A percentile compares a stretch with the other conserved stretches of the same genome.
phyloP scores from a whole-genome alignment of 331 rosid species.

The Rosa hybrid region DNA sequence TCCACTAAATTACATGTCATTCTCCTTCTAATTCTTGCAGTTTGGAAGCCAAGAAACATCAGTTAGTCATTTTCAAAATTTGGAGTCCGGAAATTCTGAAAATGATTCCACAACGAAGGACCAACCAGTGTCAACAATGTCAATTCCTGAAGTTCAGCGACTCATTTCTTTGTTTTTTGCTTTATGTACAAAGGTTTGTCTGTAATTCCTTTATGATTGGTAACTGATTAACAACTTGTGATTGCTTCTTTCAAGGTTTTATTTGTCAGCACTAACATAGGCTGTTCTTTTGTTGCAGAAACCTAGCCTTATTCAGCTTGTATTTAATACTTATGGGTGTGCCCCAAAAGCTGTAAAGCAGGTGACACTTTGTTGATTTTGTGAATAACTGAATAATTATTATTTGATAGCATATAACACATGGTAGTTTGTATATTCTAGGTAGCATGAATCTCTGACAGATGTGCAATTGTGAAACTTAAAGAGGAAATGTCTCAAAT shows the following conservation, averaged over 20 bases:
- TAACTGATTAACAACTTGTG: not conserved
- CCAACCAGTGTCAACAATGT: constrained; percentile 48
- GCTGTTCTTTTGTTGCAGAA: constrained; percentile 56
- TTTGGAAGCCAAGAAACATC: constrained; percentile 63
- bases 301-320: constrained; percentile 81
- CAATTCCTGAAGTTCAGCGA: constrained; percentile 82
- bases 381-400: not conserved
- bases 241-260: constrained; percentile 14
- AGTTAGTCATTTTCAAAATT: constrained; percentile 50
- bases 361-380: constrained; percentile 41
- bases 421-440: not conserved
- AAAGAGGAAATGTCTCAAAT: not conserved
- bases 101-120: constrained; percentile 45
- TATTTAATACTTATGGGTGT: constrained; percentile 67
- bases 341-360: constrained; percentile 79
- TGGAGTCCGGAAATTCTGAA: constrained; percentile 61
- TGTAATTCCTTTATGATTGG: constrained; percentile 16
- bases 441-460: not conserved
- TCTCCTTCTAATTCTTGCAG: constrained; percentile 40
- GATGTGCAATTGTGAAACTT: not conserved
- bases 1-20: not conserved
- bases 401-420: constrained; percentile 3
- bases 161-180: constrained; percentile 88
- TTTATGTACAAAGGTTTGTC: constrained; percentile 82
- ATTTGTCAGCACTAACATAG: constrained; percentile 17